A percentile compares a stretch with the other conserved stretches of the same genome.
phyloP scores from a whole-genome alignment of 176 grass and related monocot genomes.

The Triticum dicoccoides region DNA sequence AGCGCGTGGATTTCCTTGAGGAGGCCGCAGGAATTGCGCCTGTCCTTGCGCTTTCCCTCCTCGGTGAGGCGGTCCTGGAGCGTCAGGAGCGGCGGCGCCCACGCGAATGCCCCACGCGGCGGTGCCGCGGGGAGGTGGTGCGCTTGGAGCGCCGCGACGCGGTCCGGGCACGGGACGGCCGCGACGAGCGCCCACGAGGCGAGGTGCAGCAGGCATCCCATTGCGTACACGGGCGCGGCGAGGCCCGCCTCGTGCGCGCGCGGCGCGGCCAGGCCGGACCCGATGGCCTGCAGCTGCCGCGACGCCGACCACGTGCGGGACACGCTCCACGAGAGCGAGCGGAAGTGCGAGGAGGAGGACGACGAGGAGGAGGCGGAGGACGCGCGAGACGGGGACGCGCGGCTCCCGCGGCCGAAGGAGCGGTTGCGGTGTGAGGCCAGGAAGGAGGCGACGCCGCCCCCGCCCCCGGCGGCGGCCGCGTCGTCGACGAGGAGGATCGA shows the following conservation, averaged over 20 bases:
- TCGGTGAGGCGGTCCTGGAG: conserved; percentile 78
- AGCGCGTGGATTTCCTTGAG: conserved; percentile 75
- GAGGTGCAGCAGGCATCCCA: conserved; percentile 72
- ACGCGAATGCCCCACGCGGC: conserved; percentile 50
- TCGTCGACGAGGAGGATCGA: conserved; percentile 77
- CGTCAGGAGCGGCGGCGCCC: conserved; percentile 67
- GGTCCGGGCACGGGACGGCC: conserved; percentile 80
- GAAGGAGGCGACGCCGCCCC: conserved; percentile 37
- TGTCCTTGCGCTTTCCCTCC: conserved; percentile 86
- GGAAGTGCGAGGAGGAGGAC: conserved; percentile 60
- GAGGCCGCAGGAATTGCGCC: conserved; percentile 70
- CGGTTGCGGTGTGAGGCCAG: conserved; percentile 82
- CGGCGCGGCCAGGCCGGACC: conserved; percentile 52
- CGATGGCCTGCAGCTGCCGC: conserved; percentile 81
- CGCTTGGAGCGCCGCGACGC: conserved; percentile 53
- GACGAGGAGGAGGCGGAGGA: conserved; percentile 27
- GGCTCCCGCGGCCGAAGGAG: conserved; percentile 73
- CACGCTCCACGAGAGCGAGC: conserved; percentile 95
- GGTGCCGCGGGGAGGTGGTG: conserved; percentile 44
- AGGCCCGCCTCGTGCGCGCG: conserved; percentile 68
- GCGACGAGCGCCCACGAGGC: conserved; percentile 78
- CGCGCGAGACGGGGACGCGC: conserved; percentile 34
- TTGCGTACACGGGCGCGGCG: conserved; percentile 54
- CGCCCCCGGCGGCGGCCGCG: conserved; percentile 37
- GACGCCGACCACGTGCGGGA: conserved; percentile 91